phyloP scores from a whole-genome alignment of 225 moss, liverwort and hornwort species.

The Ulota crispa region DNA sequence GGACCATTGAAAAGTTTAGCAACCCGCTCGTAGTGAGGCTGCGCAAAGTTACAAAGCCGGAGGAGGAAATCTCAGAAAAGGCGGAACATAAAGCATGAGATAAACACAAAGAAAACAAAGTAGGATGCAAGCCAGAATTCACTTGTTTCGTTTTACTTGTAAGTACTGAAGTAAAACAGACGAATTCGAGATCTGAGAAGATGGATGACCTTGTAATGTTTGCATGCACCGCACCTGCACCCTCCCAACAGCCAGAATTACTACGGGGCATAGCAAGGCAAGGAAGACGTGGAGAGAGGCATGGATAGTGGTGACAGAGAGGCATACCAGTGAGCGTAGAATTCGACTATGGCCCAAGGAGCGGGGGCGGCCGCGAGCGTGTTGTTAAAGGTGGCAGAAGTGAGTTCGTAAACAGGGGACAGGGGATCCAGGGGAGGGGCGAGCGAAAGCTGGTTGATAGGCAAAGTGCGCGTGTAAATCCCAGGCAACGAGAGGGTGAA shows the following conservation, averaged over 20 bases:
- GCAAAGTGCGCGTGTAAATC: conserved; percentile 36
- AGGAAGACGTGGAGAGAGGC: background rate
- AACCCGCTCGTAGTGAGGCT: conserved; percentile 66
- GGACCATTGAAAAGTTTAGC: conserved; percentile 61
- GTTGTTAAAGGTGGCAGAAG: conserved; percentile 62
- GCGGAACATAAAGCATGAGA: background rate
- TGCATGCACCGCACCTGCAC: conserved; percentile 63
- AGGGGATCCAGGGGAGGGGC: conserved; percentile 23
- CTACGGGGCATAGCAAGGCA: background rate
- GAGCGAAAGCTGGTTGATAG: conserved; percentile 3
- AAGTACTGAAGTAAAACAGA: background rate
- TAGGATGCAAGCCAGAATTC: background rate
- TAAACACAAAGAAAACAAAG: background rate
- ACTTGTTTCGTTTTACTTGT: too few relatives aligned
- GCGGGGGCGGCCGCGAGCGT: conserved; percentile 63
- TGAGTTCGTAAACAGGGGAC: conserved; percentile 65
- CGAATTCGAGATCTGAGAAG: background rate
- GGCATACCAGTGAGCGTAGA: conserved; percentile 78
- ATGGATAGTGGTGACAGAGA: background rate
- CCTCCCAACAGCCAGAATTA: conserved; percentile 28
- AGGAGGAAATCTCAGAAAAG: conserved; percentile 21
- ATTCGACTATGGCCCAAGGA: conserved; percentile 77
- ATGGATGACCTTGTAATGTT: conserved; percentile 50
- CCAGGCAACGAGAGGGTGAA: background rate
- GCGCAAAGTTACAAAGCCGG: conserved; percentile 14